Evolutionary conservation across 75 land plant species (phyloP).

Genomic region (Cunninghamia lanceolata): DNA sequence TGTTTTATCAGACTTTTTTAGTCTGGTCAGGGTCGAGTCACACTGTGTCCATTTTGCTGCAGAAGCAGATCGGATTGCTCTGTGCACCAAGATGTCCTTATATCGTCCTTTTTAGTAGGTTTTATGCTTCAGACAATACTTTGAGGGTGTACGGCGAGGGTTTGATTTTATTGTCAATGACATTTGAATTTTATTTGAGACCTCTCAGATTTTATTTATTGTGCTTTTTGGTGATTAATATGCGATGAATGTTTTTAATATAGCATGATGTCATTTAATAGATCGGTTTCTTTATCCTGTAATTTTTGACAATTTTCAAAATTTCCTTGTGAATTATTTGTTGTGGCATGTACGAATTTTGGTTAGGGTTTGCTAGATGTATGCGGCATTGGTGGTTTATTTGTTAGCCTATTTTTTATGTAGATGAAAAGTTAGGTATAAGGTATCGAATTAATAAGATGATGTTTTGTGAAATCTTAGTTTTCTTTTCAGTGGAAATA

Average conservation of each 20-base stretch:
- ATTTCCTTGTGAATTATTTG: neutral
- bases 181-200: neutral
- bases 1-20: neutral
- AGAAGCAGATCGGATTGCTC: neutral
- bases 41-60: neutral
- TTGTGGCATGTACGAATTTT: no score
- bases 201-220: neutral
- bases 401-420: neutral
- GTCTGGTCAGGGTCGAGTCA: neutral
- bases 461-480: no score
- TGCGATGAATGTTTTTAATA: neutral
- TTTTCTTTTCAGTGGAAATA: no score
- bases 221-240: neutral
- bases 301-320: neutral
- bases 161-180: neutral
- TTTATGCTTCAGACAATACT: neutral
- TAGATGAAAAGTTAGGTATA: no score
- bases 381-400: no score
- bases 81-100: neutral
- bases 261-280: neutral
- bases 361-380: neutral
- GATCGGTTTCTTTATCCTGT: neutral
- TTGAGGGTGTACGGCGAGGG: neutral
- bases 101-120: neutral
- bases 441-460: no score